These are phyloP conservation scores for Cladosporium sp. DNA, from an alignment of 2,329 filamentous ascomycete genomes.

Conservation along the genomic window DNA sequence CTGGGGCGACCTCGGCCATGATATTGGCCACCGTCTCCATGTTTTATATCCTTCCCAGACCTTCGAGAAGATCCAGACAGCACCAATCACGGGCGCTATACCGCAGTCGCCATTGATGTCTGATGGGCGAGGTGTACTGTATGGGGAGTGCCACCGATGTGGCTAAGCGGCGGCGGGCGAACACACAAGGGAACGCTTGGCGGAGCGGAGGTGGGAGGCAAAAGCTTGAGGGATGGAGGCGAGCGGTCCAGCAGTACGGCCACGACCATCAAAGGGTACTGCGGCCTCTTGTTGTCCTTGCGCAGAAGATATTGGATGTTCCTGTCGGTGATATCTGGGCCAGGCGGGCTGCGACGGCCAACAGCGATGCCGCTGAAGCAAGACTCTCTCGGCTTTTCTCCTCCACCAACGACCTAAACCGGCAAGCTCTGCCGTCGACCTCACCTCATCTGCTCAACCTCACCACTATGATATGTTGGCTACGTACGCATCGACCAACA, in stretches of 20 bases:
- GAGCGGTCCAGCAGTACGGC: neutral
- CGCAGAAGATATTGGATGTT: neutral
- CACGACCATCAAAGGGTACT: neutral
- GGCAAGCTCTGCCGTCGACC: conserved; percentile 11
- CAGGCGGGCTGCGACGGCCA: conserved; percentile 3
- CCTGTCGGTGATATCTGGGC: conserved; percentile 4
- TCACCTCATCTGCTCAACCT: conserved; percentile 5
- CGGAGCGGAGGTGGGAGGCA: too few species aligned
- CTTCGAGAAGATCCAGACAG: neutral
- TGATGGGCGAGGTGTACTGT: conserved; percentile 5
- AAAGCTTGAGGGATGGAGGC: neutral
- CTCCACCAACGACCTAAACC: neutral
- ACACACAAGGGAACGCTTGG: conserved; percentile 8
- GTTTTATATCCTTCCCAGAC: conserved; percentile 4
- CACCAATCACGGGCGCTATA: conserved; percentile 1
- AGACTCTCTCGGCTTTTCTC: conserved; percentile 6
- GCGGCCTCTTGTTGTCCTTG: neutral
- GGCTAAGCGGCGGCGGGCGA: conserved; percentile 10
- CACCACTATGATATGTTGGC: neutral
- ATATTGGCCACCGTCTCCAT: conserved; percentile 7
- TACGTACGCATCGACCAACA: too few species aligned
- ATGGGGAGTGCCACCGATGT: conserved; percentile 10
- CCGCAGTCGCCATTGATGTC: conserved; percentile 8
- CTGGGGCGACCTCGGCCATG: conserved; percentile 4
- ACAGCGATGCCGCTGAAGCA: conserved; percentile 1